These are phyloP conservation scores for Phaeosphaeria sp. DNA, from an alignment of 2,329 filamentous ascomycete genomes.

Conservation along the genomic window DNA sequence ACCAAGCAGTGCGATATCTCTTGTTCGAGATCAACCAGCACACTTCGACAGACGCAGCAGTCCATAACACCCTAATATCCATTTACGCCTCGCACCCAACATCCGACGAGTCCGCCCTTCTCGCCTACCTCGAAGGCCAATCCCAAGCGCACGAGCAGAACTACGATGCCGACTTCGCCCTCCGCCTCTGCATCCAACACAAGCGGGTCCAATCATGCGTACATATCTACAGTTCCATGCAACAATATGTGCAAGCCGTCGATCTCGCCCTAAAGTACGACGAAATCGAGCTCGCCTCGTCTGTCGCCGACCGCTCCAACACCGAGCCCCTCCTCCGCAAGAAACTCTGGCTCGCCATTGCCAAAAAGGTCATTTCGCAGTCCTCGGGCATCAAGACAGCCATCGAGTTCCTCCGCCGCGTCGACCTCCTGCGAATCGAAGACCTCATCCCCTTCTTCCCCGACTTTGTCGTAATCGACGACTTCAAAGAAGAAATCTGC, in stretches of 20 bases:
- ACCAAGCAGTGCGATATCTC: slow-evolving; percentile 93
- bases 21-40: slow-evolving; percentile 91
- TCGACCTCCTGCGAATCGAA: slow-evolving; percentile 91
- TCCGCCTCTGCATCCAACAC: slow-evolving; percentile 93
- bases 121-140: slow-evolving; percentile 90
- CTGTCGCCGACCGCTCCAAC: slow-evolving; percentile 85
- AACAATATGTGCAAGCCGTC: slow-evolving; percentile 90
- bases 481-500: slow-evolving; percentile 99
- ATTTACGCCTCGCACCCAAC: slow-evolving; percentile 90
- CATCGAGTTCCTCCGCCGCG: slow-evolving; percentile 90
- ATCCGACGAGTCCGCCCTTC: slow-evolving; percentile 81
- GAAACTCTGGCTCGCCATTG: slow-evolving; percentile 93
- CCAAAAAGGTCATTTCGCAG: slow-evolving; percentile 89
- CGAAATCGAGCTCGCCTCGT: slow-evolving; percentile 86
- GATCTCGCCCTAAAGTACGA: slow-evolving; percentile 89
- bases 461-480: slow-evolving; percentile 97
- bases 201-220: slow-evolving; percentile 92
- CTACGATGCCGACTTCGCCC: slow-evolving; percentile 95
- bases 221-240: slow-evolving; percentile 97
- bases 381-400: slow-evolving; percentile 83
- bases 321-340: slow-evolving; percentile 83
- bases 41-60: slow-evolving; percentile 79
- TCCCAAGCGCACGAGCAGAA: slow-evolving; percentile 74
- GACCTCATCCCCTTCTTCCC: slow-evolving; percentile 98
- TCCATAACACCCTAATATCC: slow-evolving; percentile 96